Conservation (phyloP, 2,329 filamentous ascomycete genomes). For the Nemania diffusa region DNA sequence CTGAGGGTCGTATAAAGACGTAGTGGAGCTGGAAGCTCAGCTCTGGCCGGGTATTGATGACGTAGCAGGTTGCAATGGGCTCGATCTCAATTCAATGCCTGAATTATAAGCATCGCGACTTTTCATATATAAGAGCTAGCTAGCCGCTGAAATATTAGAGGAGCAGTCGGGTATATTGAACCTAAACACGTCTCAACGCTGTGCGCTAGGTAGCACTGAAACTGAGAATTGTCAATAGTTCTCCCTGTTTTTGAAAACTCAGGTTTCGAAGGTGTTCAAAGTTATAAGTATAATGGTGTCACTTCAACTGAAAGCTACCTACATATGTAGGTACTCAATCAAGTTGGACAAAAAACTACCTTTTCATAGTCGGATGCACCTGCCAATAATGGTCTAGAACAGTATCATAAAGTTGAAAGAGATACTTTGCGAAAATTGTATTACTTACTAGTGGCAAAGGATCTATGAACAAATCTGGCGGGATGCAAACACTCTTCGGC, state of each 20-base stretch:
- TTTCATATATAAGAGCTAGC: background rate
- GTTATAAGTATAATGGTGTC: no score
- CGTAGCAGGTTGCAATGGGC: constrained; percentile 18
- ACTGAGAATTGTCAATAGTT: background rate
- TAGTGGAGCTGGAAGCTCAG: constrained; percentile 17
- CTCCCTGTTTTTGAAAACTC: background rate
- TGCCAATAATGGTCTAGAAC: no score
- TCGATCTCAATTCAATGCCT: constrained; percentile 10
- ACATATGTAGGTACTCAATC: no score
- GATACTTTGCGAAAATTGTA: no score
- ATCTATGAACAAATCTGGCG: no score
- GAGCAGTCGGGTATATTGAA: background rate
- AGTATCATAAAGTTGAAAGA: no score
- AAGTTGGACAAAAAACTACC: no score
- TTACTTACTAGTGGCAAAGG: no score
- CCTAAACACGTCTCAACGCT: background rate
- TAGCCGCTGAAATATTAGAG: background rate
- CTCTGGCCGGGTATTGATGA: constrained; percentile 26
- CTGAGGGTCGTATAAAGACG: background rate
- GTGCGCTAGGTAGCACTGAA: background rate
- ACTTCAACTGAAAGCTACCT: no score
- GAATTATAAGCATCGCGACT: constrained; percentile 7
- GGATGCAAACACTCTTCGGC: no score
- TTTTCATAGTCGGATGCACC: no score
- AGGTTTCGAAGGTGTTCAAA: no score